Percentiles rank a stretch among this genome's conserved stretches.
Evolutionary conservation across 1,284 basidiomycete genomes (phyloP).

Genomic region (Puccinia coronata): DNA sequence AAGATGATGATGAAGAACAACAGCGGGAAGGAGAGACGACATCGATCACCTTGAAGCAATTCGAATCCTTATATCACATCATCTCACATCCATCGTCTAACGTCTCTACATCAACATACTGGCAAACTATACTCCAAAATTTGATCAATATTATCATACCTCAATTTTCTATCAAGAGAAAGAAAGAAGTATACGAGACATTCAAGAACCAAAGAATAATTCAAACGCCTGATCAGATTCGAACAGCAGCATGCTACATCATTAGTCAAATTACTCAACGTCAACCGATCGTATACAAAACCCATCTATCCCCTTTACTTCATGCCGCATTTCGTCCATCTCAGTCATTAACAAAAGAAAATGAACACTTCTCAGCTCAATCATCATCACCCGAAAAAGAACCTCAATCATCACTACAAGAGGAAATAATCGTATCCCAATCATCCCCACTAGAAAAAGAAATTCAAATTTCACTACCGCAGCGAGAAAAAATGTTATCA

Average conservation of each 20-base stretch:
- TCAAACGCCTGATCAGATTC: not conserved
- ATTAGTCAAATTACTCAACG: conserved; percentile 15
- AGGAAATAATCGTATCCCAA: no score
- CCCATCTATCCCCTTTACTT: conserved; percentile 14
- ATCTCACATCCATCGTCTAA: conserved; percentile 19
- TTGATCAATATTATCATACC: conserved; percentile 11
- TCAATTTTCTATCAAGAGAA: no score
- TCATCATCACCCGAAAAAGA: no score
- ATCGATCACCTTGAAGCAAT: conserved; percentile 17
- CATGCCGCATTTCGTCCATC: conserved; percentile 28
- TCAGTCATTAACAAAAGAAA: no score
- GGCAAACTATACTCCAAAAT: conserved; percentile 4
- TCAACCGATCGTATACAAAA: conserved; percentile 10
- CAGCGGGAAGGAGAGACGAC: no score
- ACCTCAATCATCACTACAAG: not conserved
- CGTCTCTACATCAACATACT: not conserved
- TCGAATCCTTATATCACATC: conserved; percentile 21
- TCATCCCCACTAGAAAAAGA: no score
- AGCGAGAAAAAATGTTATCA: no score
- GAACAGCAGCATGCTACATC: conserved; percentile 26
- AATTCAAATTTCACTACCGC: no score
- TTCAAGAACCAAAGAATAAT: no score
- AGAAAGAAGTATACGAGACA: no score
- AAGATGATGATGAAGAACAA: no score
- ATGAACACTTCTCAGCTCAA: no score